Evolutionary conservation across 768 basidiomycete genomes (phyloP).

Genomic region (Hypholoma sublateritium): DNA sequence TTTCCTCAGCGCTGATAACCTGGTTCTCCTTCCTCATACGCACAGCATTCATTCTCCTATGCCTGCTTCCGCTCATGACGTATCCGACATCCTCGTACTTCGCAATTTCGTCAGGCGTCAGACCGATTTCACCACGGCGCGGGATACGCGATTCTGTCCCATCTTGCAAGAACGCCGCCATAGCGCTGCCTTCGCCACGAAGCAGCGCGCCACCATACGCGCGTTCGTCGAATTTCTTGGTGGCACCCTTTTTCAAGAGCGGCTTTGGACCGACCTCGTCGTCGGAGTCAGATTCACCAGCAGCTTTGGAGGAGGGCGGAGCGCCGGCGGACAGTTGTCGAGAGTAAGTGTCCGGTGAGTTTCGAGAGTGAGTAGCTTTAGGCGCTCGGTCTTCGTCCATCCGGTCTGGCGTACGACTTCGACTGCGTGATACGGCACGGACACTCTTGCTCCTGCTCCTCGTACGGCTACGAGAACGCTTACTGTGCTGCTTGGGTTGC

Average conservation of each 20-base stretch:
- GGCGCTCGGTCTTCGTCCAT: conserved; percentile 16
- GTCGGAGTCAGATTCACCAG: conserved; percentile 44
- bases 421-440: conserved; percentile 7
- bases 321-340: background rate
- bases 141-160: conserved; percentile 86
- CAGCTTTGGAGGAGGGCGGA: conserved; percentile 1
- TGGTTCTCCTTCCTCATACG: conserved; percentile 99
- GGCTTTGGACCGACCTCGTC: conserved; percentile 83
- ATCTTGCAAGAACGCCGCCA: conserved; percentile 95
- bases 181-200: conserved; percentile 94
- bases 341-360: background rate
- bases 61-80: conserved; percentile 96
- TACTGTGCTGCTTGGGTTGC: conserved; percentile 23
- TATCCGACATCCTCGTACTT: conserved; percentile 88
- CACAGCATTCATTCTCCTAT: conserved; percentile 97
- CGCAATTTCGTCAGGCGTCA: conserved; percentile 86
- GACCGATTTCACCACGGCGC: conserved; percentile 97
- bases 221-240: conserved; percentile 72
- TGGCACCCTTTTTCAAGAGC: conserved; percentile 36
- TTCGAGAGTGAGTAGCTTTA: background rate
- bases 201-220: conserved; percentile 88
- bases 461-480: conserved; percentile 16
- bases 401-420: conserved; percentile 14
- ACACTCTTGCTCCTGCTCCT: conserved; percentile 16
- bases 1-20: conserved; percentile 98